Evolutionary conservation across 163 green algal genomes (phyloP).

Genomic region (Scenedesmus sp.): DNA sequence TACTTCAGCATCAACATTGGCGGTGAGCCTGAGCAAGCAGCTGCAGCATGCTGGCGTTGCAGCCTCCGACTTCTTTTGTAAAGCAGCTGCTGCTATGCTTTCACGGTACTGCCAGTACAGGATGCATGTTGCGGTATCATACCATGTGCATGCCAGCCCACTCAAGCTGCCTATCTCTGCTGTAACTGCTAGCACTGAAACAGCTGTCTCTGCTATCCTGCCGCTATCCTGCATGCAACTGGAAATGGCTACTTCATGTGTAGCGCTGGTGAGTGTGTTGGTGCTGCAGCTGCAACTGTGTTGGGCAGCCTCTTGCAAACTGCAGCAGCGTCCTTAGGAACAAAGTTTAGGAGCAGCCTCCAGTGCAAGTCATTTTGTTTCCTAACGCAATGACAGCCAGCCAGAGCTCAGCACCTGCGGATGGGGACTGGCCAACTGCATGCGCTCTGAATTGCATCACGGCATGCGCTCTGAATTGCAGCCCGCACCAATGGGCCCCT

Average conservation of each 20-base stretch:
- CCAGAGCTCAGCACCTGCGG: no score
- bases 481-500: no score
- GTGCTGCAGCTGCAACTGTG: background rate
- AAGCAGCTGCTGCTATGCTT: background rate
- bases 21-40: background rate
- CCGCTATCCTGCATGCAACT: background rate
- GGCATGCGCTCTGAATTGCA: no score
- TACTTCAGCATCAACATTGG: constrained; percentile 59
- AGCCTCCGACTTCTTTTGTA: no score
- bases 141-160: no score
- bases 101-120: no score
- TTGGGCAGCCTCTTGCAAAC: background rate
- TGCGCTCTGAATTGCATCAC: no score
- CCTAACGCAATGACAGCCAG: no score
- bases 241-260: background rate
- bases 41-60: background rate
- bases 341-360: background rate
- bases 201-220: background rate
- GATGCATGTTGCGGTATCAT: no score
- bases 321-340: background rate
- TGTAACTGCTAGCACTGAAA: background rate
- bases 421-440: no score
- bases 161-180: no score
- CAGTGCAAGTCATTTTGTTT: no score
- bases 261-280: background rate